Percentiles rank a stretch among this genome's conserved stretches.
phyloP scores from a whole-genome alignment of 23 red algal species.

The Chondrus crispus region DNA sequence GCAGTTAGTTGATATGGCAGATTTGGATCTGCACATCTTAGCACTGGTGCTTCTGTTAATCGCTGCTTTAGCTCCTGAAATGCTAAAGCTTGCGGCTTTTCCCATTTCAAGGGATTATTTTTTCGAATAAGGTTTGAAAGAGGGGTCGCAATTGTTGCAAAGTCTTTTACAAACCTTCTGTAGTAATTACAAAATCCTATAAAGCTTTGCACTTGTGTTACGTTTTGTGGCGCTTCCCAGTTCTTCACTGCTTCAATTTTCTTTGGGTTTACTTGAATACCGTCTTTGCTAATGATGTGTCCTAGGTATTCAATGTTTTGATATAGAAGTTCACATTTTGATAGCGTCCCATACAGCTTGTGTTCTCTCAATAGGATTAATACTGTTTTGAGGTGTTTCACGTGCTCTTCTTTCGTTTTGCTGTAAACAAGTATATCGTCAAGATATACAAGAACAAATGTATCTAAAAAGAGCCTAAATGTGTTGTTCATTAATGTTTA shows the following conservation, averaged over 20 bases:
- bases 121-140: constrained; percentile 20
- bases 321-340: not conserved
- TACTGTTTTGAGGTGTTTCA: not conserved
- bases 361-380: not conserved
- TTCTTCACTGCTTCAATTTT: constrained; percentile 26
- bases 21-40: not conserved
- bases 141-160: not conserved
- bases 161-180: constrained; percentile 26
- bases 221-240: not conserved
- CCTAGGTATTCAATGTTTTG: not conserved
- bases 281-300: not conserved
- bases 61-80: not conserved
- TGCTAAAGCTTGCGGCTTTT: not conserved
- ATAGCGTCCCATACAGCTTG: not conserved
- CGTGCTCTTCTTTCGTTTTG: constrained; percentile 5
- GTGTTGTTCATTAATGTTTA: not conserved
- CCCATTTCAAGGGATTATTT: not conserved
- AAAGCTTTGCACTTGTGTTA: constrained; percentile 23
- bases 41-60: not conserved
- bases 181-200: constrained; percentile 46
- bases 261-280: constrained; percentile 4
- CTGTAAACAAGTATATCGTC: constrained; percentile 19
- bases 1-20: constrained; percentile 6
- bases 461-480: not conserved
- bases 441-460: constrained; percentile 2